phyloP scores from a whole-genome alignment of 1,284 basidiomycete species.

The Tilletia indica region DNA sequence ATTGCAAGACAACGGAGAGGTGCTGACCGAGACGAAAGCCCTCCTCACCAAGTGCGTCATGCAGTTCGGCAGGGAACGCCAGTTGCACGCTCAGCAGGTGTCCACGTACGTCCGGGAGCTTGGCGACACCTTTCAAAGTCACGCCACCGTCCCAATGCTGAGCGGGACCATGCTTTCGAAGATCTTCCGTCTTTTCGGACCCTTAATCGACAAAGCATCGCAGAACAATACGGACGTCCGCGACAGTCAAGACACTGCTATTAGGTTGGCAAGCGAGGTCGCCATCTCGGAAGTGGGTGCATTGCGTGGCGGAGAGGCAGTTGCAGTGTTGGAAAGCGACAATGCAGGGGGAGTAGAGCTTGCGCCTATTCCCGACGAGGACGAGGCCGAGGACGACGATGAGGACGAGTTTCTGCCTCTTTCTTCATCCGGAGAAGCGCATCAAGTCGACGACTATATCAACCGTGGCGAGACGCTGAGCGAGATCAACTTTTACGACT shows the following conservation, averaged over 20 bases:
- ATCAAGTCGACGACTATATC: background rate
- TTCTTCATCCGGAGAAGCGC: background rate
- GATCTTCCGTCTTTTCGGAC: background rate
- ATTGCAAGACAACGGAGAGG: background rate
- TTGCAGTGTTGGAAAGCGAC: too few species aligned
- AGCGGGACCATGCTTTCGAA: background rate
- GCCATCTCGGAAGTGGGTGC: too few species aligned
- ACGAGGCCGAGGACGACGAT: background rate
- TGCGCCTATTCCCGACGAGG: background rate
- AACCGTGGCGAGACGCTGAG: background rate
- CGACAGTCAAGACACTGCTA: too few species aligned
- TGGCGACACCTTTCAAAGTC: background rate
- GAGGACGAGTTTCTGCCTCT: background rate
- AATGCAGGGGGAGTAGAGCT: too few species aligned
- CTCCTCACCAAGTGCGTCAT: background rate
- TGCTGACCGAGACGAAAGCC: background rate
- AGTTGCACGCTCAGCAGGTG: background rate
- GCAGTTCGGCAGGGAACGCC: background rate
- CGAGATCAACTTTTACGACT: background rate
- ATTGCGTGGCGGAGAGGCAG: too few species aligned
- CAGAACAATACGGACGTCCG: too few species aligned
- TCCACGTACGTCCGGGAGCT: background rate
- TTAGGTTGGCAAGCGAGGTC: too few species aligned
- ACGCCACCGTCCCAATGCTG: background rate
- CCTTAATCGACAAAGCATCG: too few species aligned